A percentile compares a stretch with the other conserved stretches of the same genome.
These are phyloP conservation scores for Sclerotinia subarctica DNA, from an alignment of 2,329 filamentous ascomycete genomes.

Conservation along the genomic window DNA sequence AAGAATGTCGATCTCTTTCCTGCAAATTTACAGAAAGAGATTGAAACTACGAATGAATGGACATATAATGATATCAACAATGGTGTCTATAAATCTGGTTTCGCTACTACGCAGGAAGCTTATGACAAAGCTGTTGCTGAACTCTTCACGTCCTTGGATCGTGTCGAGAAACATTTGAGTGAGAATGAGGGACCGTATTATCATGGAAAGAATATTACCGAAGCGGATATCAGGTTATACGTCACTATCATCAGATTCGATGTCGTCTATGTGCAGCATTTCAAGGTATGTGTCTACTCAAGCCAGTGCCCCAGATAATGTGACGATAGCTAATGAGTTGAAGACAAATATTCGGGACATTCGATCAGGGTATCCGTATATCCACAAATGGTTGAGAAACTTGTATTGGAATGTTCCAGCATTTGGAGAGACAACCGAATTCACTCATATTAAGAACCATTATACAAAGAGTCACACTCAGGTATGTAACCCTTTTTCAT, in stretches of 20 bases:
- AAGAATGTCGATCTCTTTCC: conserved; percentile 67
- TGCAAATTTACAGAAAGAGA: conserved; percentile 54
- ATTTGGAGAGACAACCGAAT: conserved; percentile 47
- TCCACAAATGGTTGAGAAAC: conserved; percentile 64
- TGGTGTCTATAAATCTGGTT: conserved; percentile 73
- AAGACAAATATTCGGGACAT: conserved; percentile 53
- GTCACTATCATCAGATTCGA: conserved; percentile 66
- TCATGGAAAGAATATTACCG: conserved; percentile 72
- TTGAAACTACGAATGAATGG: conserved; percentile 78
- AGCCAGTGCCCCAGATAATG: too few species aligned
- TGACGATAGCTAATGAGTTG: neutral
- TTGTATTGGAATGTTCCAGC: conserved; percentile 67
- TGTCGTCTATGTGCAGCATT: conserved; percentile 77
- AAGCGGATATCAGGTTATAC: conserved; percentile 74
- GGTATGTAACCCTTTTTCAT: conserved; percentile 38
- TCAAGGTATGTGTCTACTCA: conserved; percentile 66
- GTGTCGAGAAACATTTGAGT: conserved; percentile 66
- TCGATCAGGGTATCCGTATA: conserved; percentile 51
- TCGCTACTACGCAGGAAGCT: conserved; percentile 77
- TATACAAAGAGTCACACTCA: conserved; percentile 79
- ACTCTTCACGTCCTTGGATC: conserved; percentile 76
- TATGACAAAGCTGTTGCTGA: conserved; percentile 71
- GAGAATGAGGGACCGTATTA: conserved; percentile 60
- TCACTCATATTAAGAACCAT: conserved; percentile 66
- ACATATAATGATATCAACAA: conserved; percentile 73